Evolutionary conservation across 139 green algal species (phyloP), one percentile per base, ranked within the genome.

Genomic region (Picochlorum sp.): DNA sequence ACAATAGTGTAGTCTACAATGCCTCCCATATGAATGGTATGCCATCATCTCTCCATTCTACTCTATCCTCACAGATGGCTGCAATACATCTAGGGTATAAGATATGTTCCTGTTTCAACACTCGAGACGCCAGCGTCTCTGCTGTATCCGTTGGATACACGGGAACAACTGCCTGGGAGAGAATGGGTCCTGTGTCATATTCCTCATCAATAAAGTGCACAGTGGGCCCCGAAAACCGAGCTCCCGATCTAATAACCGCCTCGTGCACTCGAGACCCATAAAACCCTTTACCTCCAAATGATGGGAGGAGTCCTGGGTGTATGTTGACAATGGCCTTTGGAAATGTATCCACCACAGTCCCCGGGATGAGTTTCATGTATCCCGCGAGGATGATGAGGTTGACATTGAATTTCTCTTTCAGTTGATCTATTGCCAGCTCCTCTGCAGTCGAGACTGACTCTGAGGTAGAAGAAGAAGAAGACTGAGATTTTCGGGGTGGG

Each of bases 131-230:
- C 60, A 99, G 60, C 54, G 85, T 69, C 63, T 86, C 64, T 1
- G 86, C 76, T 0, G 78, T 86, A 76, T 98, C 91, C 8, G 69
- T 86, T 14, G 90, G 88, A 18, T 72, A 76, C 21, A 98, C 91
- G 0, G 84, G 84, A 18, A 99, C 92, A 1, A 84, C 69, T 3
- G 80, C 65, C 74, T 98, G 93, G 15, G 89, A 90, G 26, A 98
- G 71, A 62, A 99, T 98, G 56, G 85, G 79, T 2, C 92, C 92
- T 4, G 82, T 90, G 79, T 99, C 94, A 66, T 95, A 99, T 60
- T 92, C 75, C 66, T 96, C 94, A 57, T 97, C 85, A 38, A 98
- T 90, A 85, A 98, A 99, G 72, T 99, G 94, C 18, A 99, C 84
- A 9, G 88, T 98, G 10, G 90, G 83, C 1, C 88, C 89, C 6